A percentile compares a stretch with the other conserved stretches of the same genome.
These are phyloP conservation scores for Tephrocybe sp. DNA, from an alignment of 768 basidiomycete species.

Conservation along the genomic window DNA sequence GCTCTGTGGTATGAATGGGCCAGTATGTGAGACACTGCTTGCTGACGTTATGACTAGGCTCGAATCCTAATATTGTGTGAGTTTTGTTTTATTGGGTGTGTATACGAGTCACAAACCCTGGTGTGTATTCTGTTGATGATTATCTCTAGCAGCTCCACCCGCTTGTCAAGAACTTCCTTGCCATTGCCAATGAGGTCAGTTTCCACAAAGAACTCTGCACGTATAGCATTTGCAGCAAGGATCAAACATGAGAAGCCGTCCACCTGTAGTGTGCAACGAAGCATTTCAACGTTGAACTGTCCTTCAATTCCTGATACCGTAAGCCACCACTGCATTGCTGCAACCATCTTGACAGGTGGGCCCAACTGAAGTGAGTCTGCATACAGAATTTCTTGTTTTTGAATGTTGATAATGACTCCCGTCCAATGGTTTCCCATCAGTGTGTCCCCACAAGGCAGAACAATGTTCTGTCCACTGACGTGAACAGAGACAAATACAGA, in stretches of 20 bases:
- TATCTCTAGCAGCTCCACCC: neutral
- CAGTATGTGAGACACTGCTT: neutral
- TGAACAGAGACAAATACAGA: neutral
- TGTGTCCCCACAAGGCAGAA: neutral
- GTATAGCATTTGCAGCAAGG: neutral
- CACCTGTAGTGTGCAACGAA: neutral
- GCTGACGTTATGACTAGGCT: neutral
- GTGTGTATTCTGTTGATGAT: neutral
- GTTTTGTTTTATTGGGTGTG: neutral
- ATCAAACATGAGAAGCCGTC: neutral
- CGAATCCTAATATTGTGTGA: neutral
- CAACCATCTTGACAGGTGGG: conserved; percentile 1
- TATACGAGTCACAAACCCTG: neutral
- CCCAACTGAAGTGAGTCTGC: conserved; percentile 4
- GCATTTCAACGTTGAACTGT: neutral
- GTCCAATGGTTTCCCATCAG: conserved; percentile 10
- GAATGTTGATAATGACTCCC: conserved; percentile 1
- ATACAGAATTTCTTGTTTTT: neutral
- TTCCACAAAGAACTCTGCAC: neutral
- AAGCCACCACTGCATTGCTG: conserved; percentile 4
- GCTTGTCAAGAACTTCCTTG: neutral
- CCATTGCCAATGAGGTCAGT: neutral
- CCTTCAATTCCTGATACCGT: neutral
- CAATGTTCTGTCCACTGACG: neutral
- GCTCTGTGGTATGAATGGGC: too few relatives aligned